A percentile compares a stretch with the other conserved stretches of the same genome.
Conservation (phyloP, 2,329 filamentous ascomycete genomes). For the Didymosphaeria variabile region DNA sequence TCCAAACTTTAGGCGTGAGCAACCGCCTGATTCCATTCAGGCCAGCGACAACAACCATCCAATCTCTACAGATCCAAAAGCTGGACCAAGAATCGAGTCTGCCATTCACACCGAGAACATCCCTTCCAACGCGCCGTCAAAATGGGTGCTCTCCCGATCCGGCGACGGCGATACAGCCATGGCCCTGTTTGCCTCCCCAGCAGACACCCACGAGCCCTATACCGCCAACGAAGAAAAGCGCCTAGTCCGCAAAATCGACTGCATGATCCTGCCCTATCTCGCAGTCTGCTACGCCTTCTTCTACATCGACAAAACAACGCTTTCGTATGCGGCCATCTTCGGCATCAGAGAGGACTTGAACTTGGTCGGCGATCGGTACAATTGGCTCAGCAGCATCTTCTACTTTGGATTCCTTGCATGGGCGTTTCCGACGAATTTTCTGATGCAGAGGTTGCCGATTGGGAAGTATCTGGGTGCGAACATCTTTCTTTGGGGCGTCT, state of each 20-base stretch:
- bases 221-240: not conserved
- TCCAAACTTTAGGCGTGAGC: not conserved
- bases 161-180: slow-evolving; percentile 3
- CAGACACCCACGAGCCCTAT: not conserved
- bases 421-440: not conserved
- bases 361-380: not conserved
- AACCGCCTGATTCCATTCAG: not conserved
- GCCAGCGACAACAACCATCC: not conserved
- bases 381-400: not conserved
- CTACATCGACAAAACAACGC: not conserved
- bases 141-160: not conserved
- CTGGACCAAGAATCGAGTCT: not conserved
- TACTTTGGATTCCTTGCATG: not conserved
- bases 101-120: not conserved
- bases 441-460: not conserved
- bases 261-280: not conserved
- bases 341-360: not conserved
- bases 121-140: not conserved
- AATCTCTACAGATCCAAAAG: not conserved
- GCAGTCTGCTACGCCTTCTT: not conserved
- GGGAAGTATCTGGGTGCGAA: not conserved
- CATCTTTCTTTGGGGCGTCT: not conserved
- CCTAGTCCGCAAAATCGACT: slow-evolving; percentile 1
- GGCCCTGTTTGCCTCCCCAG: not conserved
- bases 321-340: not conserved